These are phyloP conservation scores for Talinum fruticosum DNA, from an alignment of 148 eudicot genomes.

Conservation along the genomic window DNA sequence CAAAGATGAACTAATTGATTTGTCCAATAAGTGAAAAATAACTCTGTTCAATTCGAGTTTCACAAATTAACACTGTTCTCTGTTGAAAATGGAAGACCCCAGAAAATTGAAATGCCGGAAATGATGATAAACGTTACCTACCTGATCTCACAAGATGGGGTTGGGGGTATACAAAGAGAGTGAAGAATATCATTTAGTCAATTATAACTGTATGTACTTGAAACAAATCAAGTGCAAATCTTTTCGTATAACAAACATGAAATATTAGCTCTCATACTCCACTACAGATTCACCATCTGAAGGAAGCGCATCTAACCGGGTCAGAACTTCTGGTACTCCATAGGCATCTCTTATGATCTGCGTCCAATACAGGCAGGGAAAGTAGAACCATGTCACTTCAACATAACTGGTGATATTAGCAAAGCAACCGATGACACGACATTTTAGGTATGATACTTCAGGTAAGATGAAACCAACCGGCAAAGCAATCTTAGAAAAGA, in stretches of 20 bases:
- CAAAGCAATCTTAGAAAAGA: neutral
- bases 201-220: neutral
- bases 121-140: no score
- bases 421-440: neutral
- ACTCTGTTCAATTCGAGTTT: no score
- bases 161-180: neutral
- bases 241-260: constrained; percentile 1
- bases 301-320: constrained; percentile 51
- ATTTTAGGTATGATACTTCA: neutral
- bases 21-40: no score
- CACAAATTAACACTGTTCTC: no score
- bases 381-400: neutral
- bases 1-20: no score
- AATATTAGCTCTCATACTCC: constrained; percentile 60
- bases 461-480: neutral
- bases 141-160: neutral
- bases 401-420: neutral
- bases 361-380: constrained; percentile 18
- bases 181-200: neutral
- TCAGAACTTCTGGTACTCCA: constrained; percentile 76
- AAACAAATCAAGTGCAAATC: neutral
- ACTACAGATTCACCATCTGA: constrained; percentile 33
- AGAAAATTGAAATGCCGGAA: no score
- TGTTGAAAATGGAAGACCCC: no score
- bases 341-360: constrained; percentile 73